These are phyloP conservation scores for Colletotrichum agaves DNA, from an alignment of 2,329 filamentous ascomycete genomes.

Conservation along the genomic window DNA sequence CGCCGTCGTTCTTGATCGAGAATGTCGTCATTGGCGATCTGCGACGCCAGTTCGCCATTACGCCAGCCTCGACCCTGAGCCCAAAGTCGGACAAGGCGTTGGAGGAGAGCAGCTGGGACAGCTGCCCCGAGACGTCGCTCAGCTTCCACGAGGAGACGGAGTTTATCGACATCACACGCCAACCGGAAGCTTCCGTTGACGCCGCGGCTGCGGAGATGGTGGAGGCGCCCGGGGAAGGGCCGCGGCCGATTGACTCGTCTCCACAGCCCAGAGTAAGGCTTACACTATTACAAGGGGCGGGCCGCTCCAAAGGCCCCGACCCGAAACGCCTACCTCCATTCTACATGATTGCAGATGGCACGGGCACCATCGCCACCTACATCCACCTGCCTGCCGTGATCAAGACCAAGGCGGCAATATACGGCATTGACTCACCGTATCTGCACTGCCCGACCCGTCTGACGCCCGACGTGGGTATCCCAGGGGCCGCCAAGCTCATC, in stretches of 20 bases:
- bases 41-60: not conserved
- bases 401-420: not conserved
- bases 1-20: not conserved
- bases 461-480: not conserved
- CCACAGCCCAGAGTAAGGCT: not conserved
- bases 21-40: conserved; percentile 4
- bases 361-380: conserved; percentile 16
- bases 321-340: not conserved
- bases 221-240: no score
- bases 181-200: not conserved
- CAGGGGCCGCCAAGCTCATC: conserved; percentile 8
- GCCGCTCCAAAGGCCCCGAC: not conserved
- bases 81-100: no score
- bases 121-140: not conserved
- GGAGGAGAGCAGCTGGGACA: not conserved
- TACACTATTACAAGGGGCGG: not conserved
- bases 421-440: conserved; percentile 16
- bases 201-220: not conserved
- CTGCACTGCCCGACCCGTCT: conserved; percentile 1
- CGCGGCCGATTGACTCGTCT: no score
- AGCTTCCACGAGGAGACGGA: not conserved
- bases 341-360: conserved; percentile 16
- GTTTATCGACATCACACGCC: no score
- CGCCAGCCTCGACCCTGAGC: not conserved
- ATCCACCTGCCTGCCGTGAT: conserved; percentile 3